Evolutionary conservation across 2,329 filamentous ascomycete genomes (phyloP), one percentile per base, ranked within the genome.

Genomic region (Penicillium italicum): DNA sequence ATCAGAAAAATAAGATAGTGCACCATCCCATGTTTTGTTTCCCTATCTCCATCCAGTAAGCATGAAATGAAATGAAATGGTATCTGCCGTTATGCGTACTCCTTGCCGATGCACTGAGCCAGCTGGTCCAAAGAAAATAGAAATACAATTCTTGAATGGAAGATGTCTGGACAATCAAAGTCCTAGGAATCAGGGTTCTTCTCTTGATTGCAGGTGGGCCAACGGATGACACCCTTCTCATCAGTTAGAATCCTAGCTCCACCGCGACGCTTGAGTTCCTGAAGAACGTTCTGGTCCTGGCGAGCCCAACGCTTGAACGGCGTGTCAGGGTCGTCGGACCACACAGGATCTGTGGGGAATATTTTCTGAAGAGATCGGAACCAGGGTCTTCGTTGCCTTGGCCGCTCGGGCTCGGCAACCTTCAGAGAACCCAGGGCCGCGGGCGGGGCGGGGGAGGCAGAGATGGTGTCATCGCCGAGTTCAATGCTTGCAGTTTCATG

Each of bases 401-500:
- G 33, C 16, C 14, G 30, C 33, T 56, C 40, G 47, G 28, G 34
- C 41, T 60, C 49, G 42, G 38, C 33, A 24, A 56, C 52, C 16
- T 53, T 33, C 16, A 55, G 48, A 43, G 44, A 51, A 49, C 42
- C 37, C 5, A 44, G 38, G 12, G 28, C 46, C 4, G 48, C 30
- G 9, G 49, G 9, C 14, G 43, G 41, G 14, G 12, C 42, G 47
- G 38, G 36, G 31, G 49, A 22, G 46, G 47, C 22, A 33, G 55
- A 49, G 22, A 37, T 2, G 16, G 38, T 53, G 5, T 68, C 65
- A 33, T 70, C 68, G 20, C 72, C 72, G 5, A 75, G 67, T 53
- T 75, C 73, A 37, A 74, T 59, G 50, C 73, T 76, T 30, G 71
- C 71, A 34, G 66, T 71, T 52, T 72, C 66, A 53, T 73, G 71